Percentiles rank a stretch among this genome's conserved stretches.
Evolutionary conservation across 176 grass and related monocot genomes (phyloP).

Genomic region (Musa troglodytarum): DNA sequence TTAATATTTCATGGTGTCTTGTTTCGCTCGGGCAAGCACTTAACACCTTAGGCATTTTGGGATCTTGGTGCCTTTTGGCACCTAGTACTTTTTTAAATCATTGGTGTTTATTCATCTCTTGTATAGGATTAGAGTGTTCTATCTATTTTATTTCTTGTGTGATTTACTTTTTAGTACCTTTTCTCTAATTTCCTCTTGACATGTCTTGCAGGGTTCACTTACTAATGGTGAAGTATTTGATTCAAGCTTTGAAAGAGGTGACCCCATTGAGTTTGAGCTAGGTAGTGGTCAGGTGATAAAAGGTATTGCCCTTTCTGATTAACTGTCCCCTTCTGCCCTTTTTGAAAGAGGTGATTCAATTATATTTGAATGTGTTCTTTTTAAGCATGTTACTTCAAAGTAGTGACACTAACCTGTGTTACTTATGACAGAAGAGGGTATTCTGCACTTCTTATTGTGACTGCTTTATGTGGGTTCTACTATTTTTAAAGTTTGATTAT

Average conservation of each 20-base stretch:
- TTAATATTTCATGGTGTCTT: no score
- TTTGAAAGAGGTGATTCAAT: background rate
- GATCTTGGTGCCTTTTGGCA: no score
- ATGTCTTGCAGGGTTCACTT: conserved; percentile 59
- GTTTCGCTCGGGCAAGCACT: no score
- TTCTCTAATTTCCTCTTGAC: background rate
- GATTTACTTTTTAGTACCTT: background rate
- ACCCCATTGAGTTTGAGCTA: conserved; percentile 95
- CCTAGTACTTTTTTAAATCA: no score
- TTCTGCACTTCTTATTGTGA: no score
- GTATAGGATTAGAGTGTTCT: no score
- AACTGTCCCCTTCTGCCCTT: background rate
- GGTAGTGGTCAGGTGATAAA: conserved; percentile 97
- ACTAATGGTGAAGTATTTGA: conserved; percentile 94
- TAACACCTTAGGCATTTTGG: no score
- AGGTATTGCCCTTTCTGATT: conserved; percentile 36
- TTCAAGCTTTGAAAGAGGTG: conserved; percentile 92
- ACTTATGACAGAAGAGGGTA: no score
- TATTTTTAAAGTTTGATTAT: no score
- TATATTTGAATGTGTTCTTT: background rate
- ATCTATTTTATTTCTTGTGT: background rate
- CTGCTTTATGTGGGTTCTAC: no score
- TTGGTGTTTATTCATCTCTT: no score
- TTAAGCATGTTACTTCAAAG: background rate
- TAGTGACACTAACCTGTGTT: no score